A percentile compares a stretch with the other conserved stretches of the same genome.
Conservation (phyloP, 1,139 yeast genomes). For the Blastobotrys elegans region DNA sequence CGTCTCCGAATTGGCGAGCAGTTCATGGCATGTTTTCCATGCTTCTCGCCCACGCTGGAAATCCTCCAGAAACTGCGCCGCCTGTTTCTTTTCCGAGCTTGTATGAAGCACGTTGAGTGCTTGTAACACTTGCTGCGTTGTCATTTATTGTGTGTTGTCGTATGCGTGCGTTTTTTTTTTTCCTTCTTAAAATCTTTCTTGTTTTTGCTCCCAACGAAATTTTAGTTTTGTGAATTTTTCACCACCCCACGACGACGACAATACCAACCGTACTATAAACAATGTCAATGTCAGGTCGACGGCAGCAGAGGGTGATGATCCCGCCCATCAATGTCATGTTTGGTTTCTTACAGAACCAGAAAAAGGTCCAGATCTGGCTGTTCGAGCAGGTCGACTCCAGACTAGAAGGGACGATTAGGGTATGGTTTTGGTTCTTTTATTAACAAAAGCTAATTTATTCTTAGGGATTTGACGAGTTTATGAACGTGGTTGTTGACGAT, state of each 20-base stretch:
- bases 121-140: slow-evolving; percentile 4
- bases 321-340: slow-evolving; percentile 93
- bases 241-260: too few species aligned
- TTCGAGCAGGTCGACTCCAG: slow-evolving; percentile 76
- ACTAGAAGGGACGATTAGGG: slow-evolving; percentile 69
- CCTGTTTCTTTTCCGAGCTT: slow-evolving; percentile 53
- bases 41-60: slow-evolving; percentile 65
- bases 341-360: slow-evolving; percentile 77
- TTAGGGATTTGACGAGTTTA: slow-evolving; percentile 95
- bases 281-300: slow-evolving; percentile 27
- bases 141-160: background rate
- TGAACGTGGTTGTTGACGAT: slow-evolving; percentile 92
- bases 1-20: slow-evolving; percentile 24
- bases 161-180: background rate
- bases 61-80: slow-evolving; percentile 62
- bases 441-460: slow-evolving; percentile 9
- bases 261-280: background rate
- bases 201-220: background rate
- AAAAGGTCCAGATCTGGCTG: slow-evolving; percentile 78
- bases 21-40: slow-evolving; percentile 36
- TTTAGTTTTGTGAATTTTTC: too few species aligned
- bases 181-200: background rate
- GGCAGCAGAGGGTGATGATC: slow-evolving; percentile 47
- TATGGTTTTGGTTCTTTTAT: slow-evolving; percentile 16
- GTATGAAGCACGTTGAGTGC: slow-evolving; percentile 55